Conservation (phyloP, 2,329 filamentous ascomycete genomes). For the Penicillium aurantiogriseum region DNA sequence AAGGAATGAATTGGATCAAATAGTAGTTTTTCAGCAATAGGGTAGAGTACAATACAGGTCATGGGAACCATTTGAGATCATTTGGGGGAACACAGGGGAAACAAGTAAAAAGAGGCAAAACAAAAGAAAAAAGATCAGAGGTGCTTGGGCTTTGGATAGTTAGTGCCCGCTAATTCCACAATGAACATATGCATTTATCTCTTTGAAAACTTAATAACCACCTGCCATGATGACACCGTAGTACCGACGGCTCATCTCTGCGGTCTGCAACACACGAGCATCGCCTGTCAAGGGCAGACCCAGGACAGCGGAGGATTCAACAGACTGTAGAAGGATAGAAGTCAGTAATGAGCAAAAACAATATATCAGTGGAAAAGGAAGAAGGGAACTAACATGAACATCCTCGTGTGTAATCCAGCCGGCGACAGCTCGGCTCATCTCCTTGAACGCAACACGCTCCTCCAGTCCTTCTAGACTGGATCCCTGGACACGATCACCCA, state of each 20-base stretch:
- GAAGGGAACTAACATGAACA: constrained; percentile 53
- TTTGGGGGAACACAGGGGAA: constrained; percentile 9
- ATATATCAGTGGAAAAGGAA: background rate
- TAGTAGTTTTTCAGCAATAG: constrained; percentile 6
- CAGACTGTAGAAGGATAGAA: constrained; percentile 21
- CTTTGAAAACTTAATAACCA: constrained; percentile 29
- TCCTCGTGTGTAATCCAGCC: constrained; percentile 61
- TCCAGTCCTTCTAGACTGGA: constrained; percentile 55
- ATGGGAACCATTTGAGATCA: constrained; percentile 12
- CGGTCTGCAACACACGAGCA: constrained; percentile 66
- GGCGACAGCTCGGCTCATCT: constrained; percentile 75
- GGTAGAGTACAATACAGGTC: constrained; percentile 13
- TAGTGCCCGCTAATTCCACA: background rate
- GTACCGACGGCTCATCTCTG: constrained; percentile 67
- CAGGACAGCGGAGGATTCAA: constrained; percentile 41
- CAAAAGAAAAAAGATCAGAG: constrained; percentile 1
- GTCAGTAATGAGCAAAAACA: constrained; percentile 6
- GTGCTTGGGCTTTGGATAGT: background rate
- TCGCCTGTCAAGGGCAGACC: constrained; percentile 64
- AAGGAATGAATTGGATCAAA: constrained; percentile 1
- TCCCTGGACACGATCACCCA: constrained; percentile 44
- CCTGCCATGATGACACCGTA: constrained; percentile 63
- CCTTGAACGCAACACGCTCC: constrained; percentile 71
- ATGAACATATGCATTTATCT: background rate
- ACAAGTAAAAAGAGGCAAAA: constrained; percentile 1